Percentiles rank a stretch among this genome's conserved stretches.
Conservation (phyloP, 345 rosid species). For the Euclidium syriacum region DNA sequence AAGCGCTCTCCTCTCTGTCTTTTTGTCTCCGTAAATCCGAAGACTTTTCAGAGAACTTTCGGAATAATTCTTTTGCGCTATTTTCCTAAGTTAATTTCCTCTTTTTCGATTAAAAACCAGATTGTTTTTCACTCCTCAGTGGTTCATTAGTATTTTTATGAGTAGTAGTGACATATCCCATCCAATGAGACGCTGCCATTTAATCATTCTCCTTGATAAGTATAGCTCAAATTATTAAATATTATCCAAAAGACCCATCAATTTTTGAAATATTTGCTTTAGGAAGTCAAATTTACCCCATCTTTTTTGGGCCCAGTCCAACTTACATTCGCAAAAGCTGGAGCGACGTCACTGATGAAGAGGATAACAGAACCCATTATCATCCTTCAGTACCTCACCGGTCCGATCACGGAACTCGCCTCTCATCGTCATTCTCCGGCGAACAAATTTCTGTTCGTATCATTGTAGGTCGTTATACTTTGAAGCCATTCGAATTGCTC, state of each 20-base stretch:
- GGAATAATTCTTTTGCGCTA: neutral
- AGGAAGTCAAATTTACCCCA: neutral
- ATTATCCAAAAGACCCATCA: neutral
- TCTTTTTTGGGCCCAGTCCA: constrained; percentile 15
- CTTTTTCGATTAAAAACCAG: neutral
- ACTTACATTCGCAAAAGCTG: neutral
- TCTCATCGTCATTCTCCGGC: constrained; percentile 20
- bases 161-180: constrained; percentile 20
- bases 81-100: neutral
- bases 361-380: constrained; percentile 2
- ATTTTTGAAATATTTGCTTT: neutral
- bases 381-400: neutral
- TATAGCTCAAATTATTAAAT: neutral
- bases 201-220: neutral
- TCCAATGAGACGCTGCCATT: constrained; percentile 22
- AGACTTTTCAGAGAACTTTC: constrained; percentile 24
- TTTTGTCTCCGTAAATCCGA: constrained; percentile 21
- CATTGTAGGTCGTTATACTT: neutral
- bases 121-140: neutral
- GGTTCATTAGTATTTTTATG: constrained; percentile 1
- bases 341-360: no score
- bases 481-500: neutral
- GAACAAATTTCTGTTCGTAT: neutral
- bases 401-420: constrained; percentile 23
- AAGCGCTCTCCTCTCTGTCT: constrained; percentile 25